Evolutionary conservation across 768 basidiomycete genomes (phyloP).

Genomic region (Mycena rebaudengoi): DNA sequence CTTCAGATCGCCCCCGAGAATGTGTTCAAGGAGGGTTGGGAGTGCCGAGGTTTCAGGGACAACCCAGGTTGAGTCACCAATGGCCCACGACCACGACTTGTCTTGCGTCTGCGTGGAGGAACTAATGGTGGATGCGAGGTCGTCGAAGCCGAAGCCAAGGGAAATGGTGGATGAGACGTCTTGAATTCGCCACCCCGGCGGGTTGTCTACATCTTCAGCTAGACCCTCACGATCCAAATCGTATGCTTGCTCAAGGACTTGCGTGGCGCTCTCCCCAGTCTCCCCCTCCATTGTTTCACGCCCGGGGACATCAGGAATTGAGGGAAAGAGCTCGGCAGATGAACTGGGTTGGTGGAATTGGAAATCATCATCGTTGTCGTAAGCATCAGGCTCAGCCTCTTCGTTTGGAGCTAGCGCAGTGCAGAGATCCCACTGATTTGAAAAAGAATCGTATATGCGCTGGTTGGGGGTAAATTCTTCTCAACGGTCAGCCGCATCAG

Average conservation of each 20-base stretch:
- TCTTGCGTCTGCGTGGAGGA: not conserved
- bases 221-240: slow-evolving; percentile 1
- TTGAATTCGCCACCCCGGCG: slow-evolving; percentile 3
- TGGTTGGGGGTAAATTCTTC: slow-evolving; percentile 21
- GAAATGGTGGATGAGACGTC: not conserved
- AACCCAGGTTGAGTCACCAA: slow-evolving; percentile 12
- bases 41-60: not conserved
- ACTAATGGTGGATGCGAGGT: not conserved
- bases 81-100: slow-evolving; percentile 1
- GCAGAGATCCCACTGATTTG: slow-evolving; percentile 25
- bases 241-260: slow-evolving; percentile 13
- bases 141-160: slow-evolving; percentile 7
- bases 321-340: slow-evolving; percentile 1
- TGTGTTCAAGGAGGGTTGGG: slow-evolving; percentile 5
- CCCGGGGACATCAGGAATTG: slow-evolving; percentile 21
- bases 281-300: slow-evolving; percentile 7
- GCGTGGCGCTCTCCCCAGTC: slow-evolving; percentile 13
- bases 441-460: slow-evolving; percentile 17
- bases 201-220: not conserved
- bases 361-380: slow-evolving; percentile 6
- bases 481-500: slow-evolving; percentile 9
- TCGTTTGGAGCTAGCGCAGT: slow-evolving; percentile 15
- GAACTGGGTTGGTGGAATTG: not conserved
- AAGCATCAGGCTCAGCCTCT: not conserved
- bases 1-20: slow-evolving; percentile 6